Evolutionary conservation across 2,329 filamentous ascomycete genomes (phyloP), one percentile per base, ranked within the genome.

Genomic region (Oidium heveae): DNA sequence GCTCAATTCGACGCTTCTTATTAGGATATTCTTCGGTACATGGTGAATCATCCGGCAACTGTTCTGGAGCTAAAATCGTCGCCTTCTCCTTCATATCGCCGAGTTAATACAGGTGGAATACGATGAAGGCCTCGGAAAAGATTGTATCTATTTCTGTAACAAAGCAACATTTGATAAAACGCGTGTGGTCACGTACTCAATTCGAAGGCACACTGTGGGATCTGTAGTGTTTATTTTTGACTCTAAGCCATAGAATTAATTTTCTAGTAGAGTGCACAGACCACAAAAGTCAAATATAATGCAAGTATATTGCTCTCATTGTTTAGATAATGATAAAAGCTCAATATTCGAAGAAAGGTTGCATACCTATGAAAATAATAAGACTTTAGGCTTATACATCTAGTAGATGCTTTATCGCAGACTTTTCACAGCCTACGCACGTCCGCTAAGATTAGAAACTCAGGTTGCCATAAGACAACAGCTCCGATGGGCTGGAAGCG

Each of bases 1-100:
- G 71, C 58, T 69, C 71, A 33, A 76, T 72, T 65, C 79, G 79
- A 58, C 79, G 79, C 64, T 82, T 77, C 67, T 87, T 87, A 16
- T 71, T 67, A 28, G 77, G 77, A 54, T 71, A 72, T 22, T 53
- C 34, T 9, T 53, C 36, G 22, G 20, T 53, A 18, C 24, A 37
- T 24, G 24, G 36, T 12, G 20, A 18, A 18, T 51, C 24, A 34
- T 34, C 47, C 47, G 43, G 22, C 43, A 15, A 13, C 22, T 18
- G 28, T n/a, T 28, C 28, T 51, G 47, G 33, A 6, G 46, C 16
- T 28, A 24, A 32, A n/a, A 33, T 51, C 47, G 3, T 39, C 13
- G 37, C 37, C 7, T n/a, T 39, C 28, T 32, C 28, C 37, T 39
- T 39, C 37, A 39, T 39, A 16, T 39, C 37, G 37, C 37, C 37